Evolutionary conservation across 1,284 basidiomycete species (phyloP), one percentile per base, ranked within the genome.

Genomic region (Ustilago loliicola): DNA sequence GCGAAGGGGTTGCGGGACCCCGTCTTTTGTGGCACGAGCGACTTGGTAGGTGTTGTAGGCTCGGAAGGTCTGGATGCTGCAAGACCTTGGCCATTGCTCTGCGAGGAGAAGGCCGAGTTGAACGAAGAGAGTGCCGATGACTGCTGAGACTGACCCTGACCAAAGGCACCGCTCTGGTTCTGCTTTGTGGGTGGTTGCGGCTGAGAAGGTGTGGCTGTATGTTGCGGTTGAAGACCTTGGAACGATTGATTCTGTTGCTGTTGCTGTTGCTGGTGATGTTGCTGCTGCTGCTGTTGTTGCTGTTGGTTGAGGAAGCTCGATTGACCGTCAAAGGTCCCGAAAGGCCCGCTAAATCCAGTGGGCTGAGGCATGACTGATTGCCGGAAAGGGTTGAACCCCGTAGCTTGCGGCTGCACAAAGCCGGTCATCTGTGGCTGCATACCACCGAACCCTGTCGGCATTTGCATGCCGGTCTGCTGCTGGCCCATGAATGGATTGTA

Each of bases 1-100:
- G 95, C 95, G 82, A 99, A 99, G 0, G 96, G 96, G 89, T 99
- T 99, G 81, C 92, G 92, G 2, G 94, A 94, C 21, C 96, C 96
- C 1, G 96, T 99, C 86, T 93, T 91, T 86, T 98, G 96, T 6
- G 94, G 90, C 81, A 91, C 91, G n/a, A 98, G 90, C 2, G 88
- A 87, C 72, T 88, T 87, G 19, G 87, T 63, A 27, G 90, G 57
- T n/a, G 66, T 29, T 1, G 58, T 19, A 11, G 52, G 5, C 58
- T 42, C 54, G 56, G 62, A 21, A 1, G 79, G 89, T 68, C 90
- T 89, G 1, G 88, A 87, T 6, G 88, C 80, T 15, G 30, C 21
- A 23, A 51, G 27, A 25, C 67, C 21, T 47, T 66, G 63, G 13
- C 51, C 57, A 38, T 65, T 71, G 63, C 17, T 61, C 15, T 66